phyloP scores from a whole-genome alignment of 805 yeast genomes.

The Brettanomyces nanus region DNA sequence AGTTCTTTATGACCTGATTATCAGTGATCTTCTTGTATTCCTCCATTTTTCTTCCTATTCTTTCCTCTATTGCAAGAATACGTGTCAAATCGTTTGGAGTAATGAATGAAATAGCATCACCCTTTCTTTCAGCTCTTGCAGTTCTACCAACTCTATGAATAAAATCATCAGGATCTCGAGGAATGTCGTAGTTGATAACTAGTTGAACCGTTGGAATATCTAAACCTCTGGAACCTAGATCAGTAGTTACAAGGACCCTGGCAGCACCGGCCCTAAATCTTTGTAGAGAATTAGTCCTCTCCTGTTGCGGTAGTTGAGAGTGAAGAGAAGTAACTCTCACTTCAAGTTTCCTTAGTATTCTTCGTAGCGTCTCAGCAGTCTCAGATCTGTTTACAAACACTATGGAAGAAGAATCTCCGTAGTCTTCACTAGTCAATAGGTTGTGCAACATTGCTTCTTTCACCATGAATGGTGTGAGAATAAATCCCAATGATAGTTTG shows the following conservation, averaged over 20 bases:
- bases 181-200: conserved; percentile 72
- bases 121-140: conserved; percentile 92
- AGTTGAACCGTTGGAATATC: conserved; percentile 77
- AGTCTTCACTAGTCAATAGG: conserved; percentile 53
- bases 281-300: conserved; percentile 84
- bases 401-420: conserved; percentile 61
- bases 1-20: conserved; percentile 63
- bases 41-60: conserved; percentile 76
- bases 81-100: conserved; percentile 81
- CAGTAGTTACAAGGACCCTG: conserved; percentile 86
- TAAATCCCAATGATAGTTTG: conserved; percentile 54
- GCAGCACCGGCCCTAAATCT: conserved; percentile 95
- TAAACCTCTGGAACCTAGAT: conserved; percentile 85
- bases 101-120: conserved; percentile 75
- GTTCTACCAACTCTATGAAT: conserved; percentile 92
- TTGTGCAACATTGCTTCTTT: conserved; percentile 82
- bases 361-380: conserved; percentile 80
- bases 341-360: conserved; percentile 66
- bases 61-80: conserved; percentile 76
- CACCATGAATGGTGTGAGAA: conserved; percentile 79
- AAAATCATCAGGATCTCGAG: conserved; percentile 77
- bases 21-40: conserved; percentile 66
- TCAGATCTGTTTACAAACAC: conserved; percentile 87
- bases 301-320: conserved; percentile 90
- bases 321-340: conserved; percentile 84